Base-by-base conservation (phyloP, 441 rosid genomes). In the Euphorbia schlechtendalii region DNA sequence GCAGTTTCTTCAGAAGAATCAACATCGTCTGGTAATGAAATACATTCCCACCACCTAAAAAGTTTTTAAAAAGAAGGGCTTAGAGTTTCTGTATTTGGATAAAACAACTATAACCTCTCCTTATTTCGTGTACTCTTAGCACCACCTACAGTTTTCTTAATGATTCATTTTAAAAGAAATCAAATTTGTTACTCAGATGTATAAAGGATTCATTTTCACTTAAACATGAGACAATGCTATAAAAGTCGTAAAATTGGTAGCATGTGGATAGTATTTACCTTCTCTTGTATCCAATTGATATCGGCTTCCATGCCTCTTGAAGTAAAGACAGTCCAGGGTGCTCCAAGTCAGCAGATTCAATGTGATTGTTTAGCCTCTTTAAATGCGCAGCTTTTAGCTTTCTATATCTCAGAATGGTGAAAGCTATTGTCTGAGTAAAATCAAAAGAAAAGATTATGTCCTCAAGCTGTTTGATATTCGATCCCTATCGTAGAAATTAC, bases 11-110 rank as follows among this genome's bases (percentile, higher is more conserved):
- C 84, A 56, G 87, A 85, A 64, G 66, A 20, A 80, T 88, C 90
- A 77, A 93, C 79, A 78, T 88, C 96, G 58, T 82, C 86, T 52
- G 99, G 97, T 80, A 90, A 76, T 8, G 93, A 83, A 53, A 87
- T 70, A 56, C 91, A 87, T 20, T 93, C 97, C 99, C 99, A 93
- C 99, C 99, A 93, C 87, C 99, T 93, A 69, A 61, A 57, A 45
- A 38, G 32, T 10, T 3, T 0, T n/a, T 28, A 7, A 49, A 58
- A 21, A 53, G 28, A 45, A 15, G 64, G 13, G 2, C 15, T 55
- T 18, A 62, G 57, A 46, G 34, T 53, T 48, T 48, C 27, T 51
- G 56, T 59, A 20, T 27, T 68, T 27, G 40, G 27, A 41, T 58
- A 56, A 69, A 68, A 54, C 53, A 25, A 45, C 15, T 43, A 40